Evolutionary conservation across 345 rosid genomes (phyloP), one percentile per base, ranked within the genome.

Genomic region (Eucalyptus camaldulensis): DNA sequence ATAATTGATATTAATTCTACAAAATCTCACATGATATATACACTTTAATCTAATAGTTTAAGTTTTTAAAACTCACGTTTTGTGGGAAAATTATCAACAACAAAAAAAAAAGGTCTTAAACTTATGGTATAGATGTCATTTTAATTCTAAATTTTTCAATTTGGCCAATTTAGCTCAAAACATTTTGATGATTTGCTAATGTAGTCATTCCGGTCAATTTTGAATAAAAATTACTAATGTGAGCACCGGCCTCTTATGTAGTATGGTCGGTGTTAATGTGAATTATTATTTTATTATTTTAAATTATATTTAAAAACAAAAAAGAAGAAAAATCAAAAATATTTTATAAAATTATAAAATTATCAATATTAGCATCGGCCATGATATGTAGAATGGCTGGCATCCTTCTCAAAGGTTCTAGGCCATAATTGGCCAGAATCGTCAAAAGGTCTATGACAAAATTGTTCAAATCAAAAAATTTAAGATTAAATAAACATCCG

Each of bases 151-250:
- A 21, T 0, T 40, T 76, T 76, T 76, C 0, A 40, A 76, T 40
- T 40, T 40, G 5, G 8, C 4, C 27, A 10, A 21, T 76, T 11
- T 21, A 31, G 1, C 1, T 21, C 0, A 19, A 40, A 76, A 76
- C 7, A 21, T 21, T 76, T 40, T 76, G 3, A 37, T 11, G 6
- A 37, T 37, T 72, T 69, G 44, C 24, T 37, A 69, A 69, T 33
- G 1, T 69, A 33, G 7, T 69, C 2, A 11, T 69, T 33, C 1
- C 0, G 1, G 13, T 0, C 22, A 69, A 69, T 69, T 33, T 69
- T 2, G 1, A 0, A 0, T 24, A 0, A 76, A 72, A 76, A 21
- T 76, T 40, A 10, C 15, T 10, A 2, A 7, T 1, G 0, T 21
- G 0, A 3, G 43, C 3, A 22, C 0, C 0, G 0, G 8, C 47